A percentile compares a stretch with the other conserved stretches of the same genome.
phyloP scores from a whole-genome alignment of 2,329 filamentous ascomycete species.

The Verticillium albo-atrum region DNA sequence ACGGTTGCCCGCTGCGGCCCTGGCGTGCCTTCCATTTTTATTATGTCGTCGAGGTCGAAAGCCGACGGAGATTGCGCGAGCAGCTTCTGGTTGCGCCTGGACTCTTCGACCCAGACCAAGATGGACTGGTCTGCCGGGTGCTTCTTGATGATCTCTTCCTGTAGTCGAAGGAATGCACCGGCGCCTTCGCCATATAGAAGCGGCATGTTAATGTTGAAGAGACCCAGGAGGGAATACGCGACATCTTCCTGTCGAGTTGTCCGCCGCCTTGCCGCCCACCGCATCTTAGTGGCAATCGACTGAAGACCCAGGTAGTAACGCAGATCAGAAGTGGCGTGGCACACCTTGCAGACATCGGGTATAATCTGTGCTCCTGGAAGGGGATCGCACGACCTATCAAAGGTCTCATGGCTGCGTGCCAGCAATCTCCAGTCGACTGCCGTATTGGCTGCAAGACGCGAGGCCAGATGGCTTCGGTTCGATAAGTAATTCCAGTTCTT shows the following conservation, averaged over 20 bases:
- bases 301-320: no score
- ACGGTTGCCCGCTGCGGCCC: no score
- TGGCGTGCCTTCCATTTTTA: no score
- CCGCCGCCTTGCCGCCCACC: slow-evolving; percentile 25
- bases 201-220: slow-evolving; percentile 29
- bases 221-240: slow-evolving; percentile 27
- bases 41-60: no score
- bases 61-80: no score
- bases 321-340: no score
- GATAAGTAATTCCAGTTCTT: neutral
- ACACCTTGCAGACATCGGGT: no score
- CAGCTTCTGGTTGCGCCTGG: no score
- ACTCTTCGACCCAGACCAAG: no score
- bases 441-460: no score
- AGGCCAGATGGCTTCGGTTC: neutral
- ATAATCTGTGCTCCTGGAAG: no score
- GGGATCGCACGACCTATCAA: slow-evolving; percentile 13
- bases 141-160: slow-evolving; percentile 26
- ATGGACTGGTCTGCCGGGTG: neutral
- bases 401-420: neutral
- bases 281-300: slow-evolving; percentile 24
- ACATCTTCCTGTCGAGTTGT: slow-evolving; percentile 23
- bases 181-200: slow-evolving; percentile 28
- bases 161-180: slow-evolving; percentile 26
- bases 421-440: no score